Evolutionary conservation across 441 rosid genomes (phyloP).

Genomic region (Populus hybrid): DNA sequence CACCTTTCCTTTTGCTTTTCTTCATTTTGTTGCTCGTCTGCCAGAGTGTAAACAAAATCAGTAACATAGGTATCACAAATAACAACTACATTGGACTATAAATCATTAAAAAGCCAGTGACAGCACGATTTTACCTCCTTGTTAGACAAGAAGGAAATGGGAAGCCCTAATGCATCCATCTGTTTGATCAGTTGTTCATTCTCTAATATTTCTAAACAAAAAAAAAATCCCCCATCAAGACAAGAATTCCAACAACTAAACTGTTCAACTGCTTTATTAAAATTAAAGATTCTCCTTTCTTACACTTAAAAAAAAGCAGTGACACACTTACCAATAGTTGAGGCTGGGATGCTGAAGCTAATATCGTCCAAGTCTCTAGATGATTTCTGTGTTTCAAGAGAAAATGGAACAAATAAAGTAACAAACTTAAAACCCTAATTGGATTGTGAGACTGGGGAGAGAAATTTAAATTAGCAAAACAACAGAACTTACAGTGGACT

Average conservation of each 20-base stretch:
- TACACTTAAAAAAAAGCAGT: slow-evolving; percentile 1
- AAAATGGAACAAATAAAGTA: background rate
- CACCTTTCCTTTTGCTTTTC: slow-evolving; percentile 33
- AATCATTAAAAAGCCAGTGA: background rate
- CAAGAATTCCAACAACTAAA: background rate
- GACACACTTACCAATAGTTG: slow-evolving; percentile 37
- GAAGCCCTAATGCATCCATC: slow-evolving; percentile 79
- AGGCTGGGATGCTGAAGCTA: slow-evolving; percentile 18
- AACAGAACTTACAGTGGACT: slow-evolving; percentile 8
- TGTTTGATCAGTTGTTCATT: slow-evolving; percentile 47
- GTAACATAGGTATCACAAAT: background rate
- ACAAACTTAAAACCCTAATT: background rate
- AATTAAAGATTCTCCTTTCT: slow-evolving; percentile 1
- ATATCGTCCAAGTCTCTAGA: slow-evolving; percentile 15
- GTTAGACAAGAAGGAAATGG: slow-evolving; percentile 61
- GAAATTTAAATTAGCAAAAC: background rate
- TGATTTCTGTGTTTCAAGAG: slow-evolving; percentile 31
- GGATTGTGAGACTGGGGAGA: background rate
- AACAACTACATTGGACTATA: background rate
- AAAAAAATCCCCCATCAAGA: background rate
- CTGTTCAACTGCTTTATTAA: background rate
- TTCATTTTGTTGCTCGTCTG: slow-evolving; percentile 43
- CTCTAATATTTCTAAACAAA: slow-evolving; percentile 33
- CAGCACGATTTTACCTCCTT: slow-evolving; percentile 46
- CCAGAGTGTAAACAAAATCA: slow-evolving; percentile 14